Base-by-base conservation (phyloP, 192 early-diverging fungal genomes). In the Dispira simplex region DNA sequence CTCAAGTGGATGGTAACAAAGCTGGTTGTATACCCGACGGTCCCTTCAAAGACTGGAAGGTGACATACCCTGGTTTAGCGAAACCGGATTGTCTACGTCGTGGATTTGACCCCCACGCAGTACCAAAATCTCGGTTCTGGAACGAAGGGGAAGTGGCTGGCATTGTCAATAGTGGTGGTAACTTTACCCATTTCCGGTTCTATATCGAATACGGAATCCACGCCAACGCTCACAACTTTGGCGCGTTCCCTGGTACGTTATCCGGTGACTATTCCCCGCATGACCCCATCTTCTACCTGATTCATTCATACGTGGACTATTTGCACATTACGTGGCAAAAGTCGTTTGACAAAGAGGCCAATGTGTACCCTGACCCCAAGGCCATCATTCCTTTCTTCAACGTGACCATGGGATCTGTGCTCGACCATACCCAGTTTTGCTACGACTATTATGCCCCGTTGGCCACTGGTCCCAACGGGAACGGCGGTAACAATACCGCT, bases 291-390 rank as follows among this genome's bases (percentile, higher is more conserved):
- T 79, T 79, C 70, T 79, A 71, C 71, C 44, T 79, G 32, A 72
- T 74, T 66, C 77, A 79, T 58, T 68, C 77, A 63, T 73, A 79
- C 67, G 68, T 79, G 43, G 77, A 79, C 27, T 74, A 70, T 20
- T 11, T 79, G 66, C 75, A 72, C 69, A 73, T 71, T 69, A 68
- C 70, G 64, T 79, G 74, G 74, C 77, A 79, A 63, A 73, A 70
- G 68, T 55, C 44, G 1, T 67, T 75, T 55, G 56, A 63, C 46
- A 46, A 14, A 6, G 44, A 20, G 11, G 9, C 12, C 14, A 44
- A 32, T 4, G 11, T 11, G 2, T 62, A 45, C 43, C 59, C 59
- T 4, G 44, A 62, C 10, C 44, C 32, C 10, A 44, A 46, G 9
- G 44, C 39, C n/a, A 13, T 20, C 12, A n/a, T 62, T 39, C 59